Evolutionary conservation across 192 early-diverging fungal species (phyloP).

Genomic region (Coemansia sp.): DNA sequence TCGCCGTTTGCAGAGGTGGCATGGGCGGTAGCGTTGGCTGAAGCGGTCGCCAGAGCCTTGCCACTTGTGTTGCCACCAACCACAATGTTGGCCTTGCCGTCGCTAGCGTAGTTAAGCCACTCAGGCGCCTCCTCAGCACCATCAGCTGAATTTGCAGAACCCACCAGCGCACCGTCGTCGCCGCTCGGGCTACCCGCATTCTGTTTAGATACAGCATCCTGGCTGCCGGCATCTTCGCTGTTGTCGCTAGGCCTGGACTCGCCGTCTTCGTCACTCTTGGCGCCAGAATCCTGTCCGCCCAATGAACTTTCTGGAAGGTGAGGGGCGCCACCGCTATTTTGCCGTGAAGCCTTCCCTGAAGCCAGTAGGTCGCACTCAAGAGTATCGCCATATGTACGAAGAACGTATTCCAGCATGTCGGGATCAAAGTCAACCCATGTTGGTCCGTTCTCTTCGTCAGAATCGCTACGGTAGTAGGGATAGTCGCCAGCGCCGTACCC

Average conservation of each 20-base stretch:
- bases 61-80: constrained; percentile 11
- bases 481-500: constrained; percentile 28
- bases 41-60: constrained; percentile 23
- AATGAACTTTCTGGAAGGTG: not conserved
- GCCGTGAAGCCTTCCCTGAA: constrained; percentile 9
- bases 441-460: constrained; percentile 24
- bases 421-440: constrained; percentile 59
- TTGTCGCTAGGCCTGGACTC: constrained; percentile 10
- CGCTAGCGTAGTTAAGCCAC: constrained; percentile 44
- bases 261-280: not conserved
- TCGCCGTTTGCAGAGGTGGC: constrained; percentile 35
- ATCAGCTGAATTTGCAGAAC: not conserved
- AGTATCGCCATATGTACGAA: constrained; percentile 40
- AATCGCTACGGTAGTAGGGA: constrained; percentile 25
- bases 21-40: not conserved
- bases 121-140: constrained; percentile 14
- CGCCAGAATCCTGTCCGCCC: not conserved
- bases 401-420: constrained; percentile 54
- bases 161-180: not conserved
- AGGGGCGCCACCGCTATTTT: not conserved
- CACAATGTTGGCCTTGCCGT: constrained; percentile 33
- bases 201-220: not conserved
- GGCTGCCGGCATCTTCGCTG: constrained; percentile 14
- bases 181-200: constrained; percentile 1
- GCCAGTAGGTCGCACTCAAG: constrained; percentile 35